Evolutionary conservation across 192 early-diverging fungal species (phyloP).

Genomic region (Entophlyctis helioformis): DNA sequence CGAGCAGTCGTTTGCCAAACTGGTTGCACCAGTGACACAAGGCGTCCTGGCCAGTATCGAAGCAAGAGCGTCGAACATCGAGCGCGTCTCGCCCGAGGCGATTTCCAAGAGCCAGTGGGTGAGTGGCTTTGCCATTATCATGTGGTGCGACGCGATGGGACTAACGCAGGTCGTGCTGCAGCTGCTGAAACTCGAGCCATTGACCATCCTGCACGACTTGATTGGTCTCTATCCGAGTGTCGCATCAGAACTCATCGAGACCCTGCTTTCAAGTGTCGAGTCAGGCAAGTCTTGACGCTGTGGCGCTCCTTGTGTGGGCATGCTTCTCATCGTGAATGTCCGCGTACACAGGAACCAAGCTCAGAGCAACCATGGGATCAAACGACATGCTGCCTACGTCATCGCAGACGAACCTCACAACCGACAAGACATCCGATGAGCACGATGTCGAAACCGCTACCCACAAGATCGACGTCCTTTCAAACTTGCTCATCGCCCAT

Average conservation of each 20-base stretch:
- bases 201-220: constrained; percentile 28
- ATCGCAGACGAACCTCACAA: no score
- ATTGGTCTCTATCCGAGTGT: constrained; percentile 26
- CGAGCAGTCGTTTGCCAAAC: constrained; percentile 16
- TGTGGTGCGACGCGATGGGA: no score
- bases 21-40: constrained; percentile 8
- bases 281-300: neutral
- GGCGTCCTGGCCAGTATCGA: constrained; percentile 17
- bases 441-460: constrained; percentile 27
- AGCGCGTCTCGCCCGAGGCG: constrained; percentile 6
- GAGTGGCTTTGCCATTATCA: no score
- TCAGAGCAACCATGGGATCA: no score
- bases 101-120: constrained; percentile 24
- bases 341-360: no score
- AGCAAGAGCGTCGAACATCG: constrained; percentile 9
- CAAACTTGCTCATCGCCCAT: constrained; percentile 35
- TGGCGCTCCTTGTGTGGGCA: no score
- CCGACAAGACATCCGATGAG: no score
- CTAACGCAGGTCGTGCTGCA: neutral
- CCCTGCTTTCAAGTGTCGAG: constrained; percentile 10
- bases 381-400: no score
- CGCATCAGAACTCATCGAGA: constrained; percentile 20
- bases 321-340: no score
- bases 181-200: constrained; percentile 29
- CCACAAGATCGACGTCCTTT: constrained; percentile 30